These are phyloP conservation scores for bread wheat (Triticum aestivum) DNA, from an alignment of 176 grass and related monocot genomes.

Conservation along the genomic window DNA sequence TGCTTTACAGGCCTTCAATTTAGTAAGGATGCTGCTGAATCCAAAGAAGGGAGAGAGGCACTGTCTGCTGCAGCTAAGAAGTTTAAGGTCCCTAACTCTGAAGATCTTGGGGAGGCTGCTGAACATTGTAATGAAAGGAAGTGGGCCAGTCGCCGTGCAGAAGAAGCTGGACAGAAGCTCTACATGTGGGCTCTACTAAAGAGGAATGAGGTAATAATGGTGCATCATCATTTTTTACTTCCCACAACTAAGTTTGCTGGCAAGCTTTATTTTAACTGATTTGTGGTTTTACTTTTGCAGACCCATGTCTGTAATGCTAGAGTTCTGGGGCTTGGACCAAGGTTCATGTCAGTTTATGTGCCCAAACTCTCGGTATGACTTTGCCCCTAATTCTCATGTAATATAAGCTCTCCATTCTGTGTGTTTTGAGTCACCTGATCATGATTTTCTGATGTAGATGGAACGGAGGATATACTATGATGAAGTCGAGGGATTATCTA, in stretches of 20 bases:
- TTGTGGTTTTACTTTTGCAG: slow-evolving; percentile 49
- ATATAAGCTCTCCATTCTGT: background rate
- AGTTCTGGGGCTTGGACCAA: slow-evolving; percentile 89
- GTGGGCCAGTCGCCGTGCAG: slow-evolving; percentile 67
- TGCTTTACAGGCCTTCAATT: slow-evolving; percentile 79
- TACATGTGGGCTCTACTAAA: slow-evolving; percentile 91
- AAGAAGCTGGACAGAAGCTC: slow-evolving; percentile 83
- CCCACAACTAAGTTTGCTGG: background rate
- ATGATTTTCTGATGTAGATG: slow-evolving; percentile 54
- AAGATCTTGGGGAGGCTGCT: slow-evolving; percentile 62
- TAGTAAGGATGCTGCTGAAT: slow-evolving; percentile 63
- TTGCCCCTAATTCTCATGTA: slow-evolving; percentile 20
- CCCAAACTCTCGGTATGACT: slow-evolving; percentile 73
- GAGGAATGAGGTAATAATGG: slow-evolving; percentile 66
- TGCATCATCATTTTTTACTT: slow-evolving; percentile 17
- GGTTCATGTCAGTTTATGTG: slow-evolving; percentile 91
- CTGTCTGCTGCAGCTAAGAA: slow-evolving; percentile 59
- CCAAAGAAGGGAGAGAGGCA: slow-evolving; percentile 68
- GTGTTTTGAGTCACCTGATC: slow-evolving; percentile 1
- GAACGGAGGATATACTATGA: slow-evolving; percentile 96
- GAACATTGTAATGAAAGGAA: slow-evolving; percentile 92
- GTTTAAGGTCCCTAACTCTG: slow-evolving; percentile 61
- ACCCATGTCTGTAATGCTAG: slow-evolving; percentile 61
- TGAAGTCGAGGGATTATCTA: slow-evolving; percentile 67
- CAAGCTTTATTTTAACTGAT: slow-evolving; percentile 18